Evolutionary conservation across 805 yeast genomes (phyloP).

Genomic region (Lipomyces japonicus): DNA sequence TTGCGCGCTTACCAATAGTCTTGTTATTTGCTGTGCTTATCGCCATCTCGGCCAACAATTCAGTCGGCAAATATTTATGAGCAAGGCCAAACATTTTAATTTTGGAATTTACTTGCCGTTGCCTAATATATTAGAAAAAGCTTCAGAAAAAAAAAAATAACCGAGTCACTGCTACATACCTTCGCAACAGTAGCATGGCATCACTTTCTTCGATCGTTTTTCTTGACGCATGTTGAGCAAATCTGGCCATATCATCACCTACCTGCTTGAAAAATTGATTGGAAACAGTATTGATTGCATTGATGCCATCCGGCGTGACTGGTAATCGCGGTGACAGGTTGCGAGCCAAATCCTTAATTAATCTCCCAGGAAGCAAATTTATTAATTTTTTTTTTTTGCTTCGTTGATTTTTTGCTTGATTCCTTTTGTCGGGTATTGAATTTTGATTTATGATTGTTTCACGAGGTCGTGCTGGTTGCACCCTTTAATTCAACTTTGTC

Average conservation of each 20-base stretch:
- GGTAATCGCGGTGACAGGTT: constrained; percentile 10
- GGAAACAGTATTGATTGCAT: constrained; percentile 32
- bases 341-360: constrained; percentile 6
- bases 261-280: constrained; percentile 35
- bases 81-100: constrained; percentile 10
- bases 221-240: constrained; percentile 37
- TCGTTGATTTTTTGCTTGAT: neutral
- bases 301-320: constrained; percentile 27
- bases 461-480: no score
- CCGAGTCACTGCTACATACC: constrained; percentile 17
- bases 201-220: constrained; percentile 34
- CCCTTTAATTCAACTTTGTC: no score
- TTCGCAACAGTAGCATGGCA: constrained; percentile 33
- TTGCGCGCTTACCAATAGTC: no score
- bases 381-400: no score
- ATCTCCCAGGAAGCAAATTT: constrained; percentile 8
- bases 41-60: constrained; percentile 10
- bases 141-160: neutral
- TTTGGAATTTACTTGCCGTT: constrained; percentile 1
- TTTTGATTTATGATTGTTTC: no score
- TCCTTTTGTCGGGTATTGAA: no score
- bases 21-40: no score
- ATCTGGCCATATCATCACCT: constrained; percentile 35
- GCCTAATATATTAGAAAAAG: constrained; percentile 1
- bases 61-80: constrained; percentile 13